These are phyloP conservation scores for Echites panduratus DNA, from an alignment of 257 asterid genomes.

Conservation along the genomic window DNA sequence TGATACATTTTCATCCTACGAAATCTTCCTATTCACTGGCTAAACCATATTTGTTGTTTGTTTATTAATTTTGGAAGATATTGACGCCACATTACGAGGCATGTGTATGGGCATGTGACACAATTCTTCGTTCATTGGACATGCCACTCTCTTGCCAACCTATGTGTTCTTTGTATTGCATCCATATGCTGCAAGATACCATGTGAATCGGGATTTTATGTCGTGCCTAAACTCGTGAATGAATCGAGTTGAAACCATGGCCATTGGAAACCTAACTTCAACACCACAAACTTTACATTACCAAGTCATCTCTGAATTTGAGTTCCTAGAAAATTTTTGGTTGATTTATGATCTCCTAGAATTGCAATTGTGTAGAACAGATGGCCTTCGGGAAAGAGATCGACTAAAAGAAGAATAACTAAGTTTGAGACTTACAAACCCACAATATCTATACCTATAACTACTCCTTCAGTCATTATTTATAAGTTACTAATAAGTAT, in stretches of 20 bases:
- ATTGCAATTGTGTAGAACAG: not conserved
- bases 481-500: no score
- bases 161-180: not conserved
- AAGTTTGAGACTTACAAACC: not conserved
- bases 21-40: not conserved
- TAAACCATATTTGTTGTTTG: not conserved
- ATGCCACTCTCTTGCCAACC: slow-evolving; percentile 13
- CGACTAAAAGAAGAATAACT: not conserved
- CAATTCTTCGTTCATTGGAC: not conserved
- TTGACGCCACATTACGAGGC: slow-evolving; percentile 10
- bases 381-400: not conserved
- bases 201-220: slow-evolving; percentile 2
- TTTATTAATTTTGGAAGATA: slow-evolving; percentile 1
- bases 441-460: not conserved
- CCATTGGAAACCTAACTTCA: not conserved
- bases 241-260: not conserved
- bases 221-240: not conserved
- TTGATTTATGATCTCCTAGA: not conserved
- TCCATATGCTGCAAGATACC: not conserved
- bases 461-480: not conserved
- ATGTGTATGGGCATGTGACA: slow-evolving; percentile 13
- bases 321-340: not conserved
- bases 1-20: not conserved
- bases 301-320: not conserved
- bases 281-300: not conserved